Percentiles rank a stretch among this genome's conserved stretches.
Conservation (phyloP, 345 rosid genomes). For the Nasturtium officinale region DNA sequence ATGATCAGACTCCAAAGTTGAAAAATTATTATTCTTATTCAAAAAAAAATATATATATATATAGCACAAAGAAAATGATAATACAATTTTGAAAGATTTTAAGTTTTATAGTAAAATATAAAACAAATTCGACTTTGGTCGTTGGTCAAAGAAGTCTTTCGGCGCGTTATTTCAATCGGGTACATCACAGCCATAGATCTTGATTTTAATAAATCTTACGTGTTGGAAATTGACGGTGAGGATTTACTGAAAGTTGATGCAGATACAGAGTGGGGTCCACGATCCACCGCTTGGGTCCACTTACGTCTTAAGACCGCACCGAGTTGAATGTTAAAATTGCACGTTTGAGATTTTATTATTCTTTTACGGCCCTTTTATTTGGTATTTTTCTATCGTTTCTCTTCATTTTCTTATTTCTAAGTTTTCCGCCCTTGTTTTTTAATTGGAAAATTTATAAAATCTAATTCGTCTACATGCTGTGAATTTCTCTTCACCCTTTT, state of each 20-base stretch:
- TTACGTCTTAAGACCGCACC: slow-evolving; percentile 33
- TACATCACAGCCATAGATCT: slow-evolving; percentile 24
- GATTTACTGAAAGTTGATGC: slow-evolving; percentile 37
- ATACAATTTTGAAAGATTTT: not conserved
- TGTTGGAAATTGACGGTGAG: slow-evolving; percentile 20
- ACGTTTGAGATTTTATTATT: slow-evolving; percentile 8
- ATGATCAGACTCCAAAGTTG: slow-evolving; percentile 33
- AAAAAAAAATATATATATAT: not conserved
- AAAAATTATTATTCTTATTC: slow-evolving; percentile 7
- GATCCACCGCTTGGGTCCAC: slow-evolving; percentile 34
- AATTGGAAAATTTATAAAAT: not conserved
- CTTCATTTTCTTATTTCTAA: not conserved
- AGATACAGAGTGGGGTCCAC: slow-evolving; percentile 35
- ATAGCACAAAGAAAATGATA: not conserved
- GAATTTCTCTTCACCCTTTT: not conserved
- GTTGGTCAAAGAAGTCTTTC: slow-evolving; percentile 42
- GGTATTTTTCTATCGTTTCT: not conserved
- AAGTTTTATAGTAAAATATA: not conserved
- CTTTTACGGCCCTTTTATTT: not conserved
- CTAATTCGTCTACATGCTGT: not conserved
- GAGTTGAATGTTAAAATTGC: slow-evolving; percentile 4
- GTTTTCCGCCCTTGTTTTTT: not conserved
- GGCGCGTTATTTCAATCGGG: slow-evolving; percentile 27
- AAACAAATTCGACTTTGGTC: slow-evolving; percentile 7
- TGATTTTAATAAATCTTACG: slow-evolving; percentile 4